phyloP scores from a whole-genome alignment of 2,329 filamentous ascomycete genomes.

The Fusarium cyanostomum region DNA sequence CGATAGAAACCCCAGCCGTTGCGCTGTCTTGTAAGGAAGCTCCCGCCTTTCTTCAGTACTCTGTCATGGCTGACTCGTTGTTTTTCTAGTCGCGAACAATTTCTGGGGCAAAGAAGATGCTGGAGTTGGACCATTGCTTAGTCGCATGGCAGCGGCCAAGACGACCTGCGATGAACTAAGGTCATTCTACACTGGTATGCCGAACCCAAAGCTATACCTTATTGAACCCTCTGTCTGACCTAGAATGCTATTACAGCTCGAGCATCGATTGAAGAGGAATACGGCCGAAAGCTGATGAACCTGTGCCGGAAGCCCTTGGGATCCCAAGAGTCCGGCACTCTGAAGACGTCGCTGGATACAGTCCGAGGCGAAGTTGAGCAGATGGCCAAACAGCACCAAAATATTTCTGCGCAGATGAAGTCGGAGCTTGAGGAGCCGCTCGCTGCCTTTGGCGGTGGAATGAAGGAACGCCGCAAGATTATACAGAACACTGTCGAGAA shows the following conservation, averaged over 20 bases:
- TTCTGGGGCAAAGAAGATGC: constrained; percentile 99
- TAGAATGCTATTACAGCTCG: constrained; percentile 65
- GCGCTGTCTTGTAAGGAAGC: constrained; percentile 70
- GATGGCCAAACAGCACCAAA: constrained; percentile 93
- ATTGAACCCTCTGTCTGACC: neutral
- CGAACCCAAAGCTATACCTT: neutral
- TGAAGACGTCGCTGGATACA: constrained; percentile 86
- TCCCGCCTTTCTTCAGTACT: neutral
- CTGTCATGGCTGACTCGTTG: constrained; percentile 26
- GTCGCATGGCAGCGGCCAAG: constrained; percentile 95
- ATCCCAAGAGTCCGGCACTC: constrained; percentile 84
- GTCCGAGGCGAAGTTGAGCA: constrained; percentile 89
- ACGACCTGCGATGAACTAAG: constrained; percentile 93
- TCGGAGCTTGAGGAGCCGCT: constrained; percentile 94
- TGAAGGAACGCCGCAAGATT: constrained; percentile 97
- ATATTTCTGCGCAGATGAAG: constrained; percentile 93
- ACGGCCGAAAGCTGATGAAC: constrained; percentile 85
- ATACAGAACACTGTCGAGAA: constrained; percentile 95
- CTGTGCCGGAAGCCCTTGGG: constrained; percentile 90
- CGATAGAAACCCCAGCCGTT: constrained; percentile 70
- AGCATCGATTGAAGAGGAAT: constrained; percentile 95
- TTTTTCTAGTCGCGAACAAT: constrained; percentile 86
- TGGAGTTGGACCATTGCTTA: constrained; percentile 88
- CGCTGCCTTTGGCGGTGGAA: constrained; percentile 87
- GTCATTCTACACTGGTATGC: constrained; percentile 83